These are phyloP conservation scores for Tubosaeta sp. DNA, from an alignment of 768 basidiomycete species.

Conservation along the genomic window DNA sequence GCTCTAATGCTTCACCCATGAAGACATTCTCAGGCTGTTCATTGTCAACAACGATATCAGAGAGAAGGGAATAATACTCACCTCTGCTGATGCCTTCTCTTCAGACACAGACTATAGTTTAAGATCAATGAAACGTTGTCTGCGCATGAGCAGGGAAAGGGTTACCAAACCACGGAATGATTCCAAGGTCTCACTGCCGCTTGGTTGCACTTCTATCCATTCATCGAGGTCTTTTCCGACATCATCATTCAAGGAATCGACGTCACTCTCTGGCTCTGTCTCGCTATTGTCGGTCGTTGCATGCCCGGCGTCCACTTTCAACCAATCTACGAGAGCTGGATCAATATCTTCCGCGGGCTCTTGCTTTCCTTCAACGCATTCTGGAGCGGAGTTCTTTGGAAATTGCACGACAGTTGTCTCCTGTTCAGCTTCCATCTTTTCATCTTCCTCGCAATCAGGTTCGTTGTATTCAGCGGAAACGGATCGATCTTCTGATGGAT, in stretches of 20 bases:
- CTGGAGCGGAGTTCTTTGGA: too few relatives aligned
- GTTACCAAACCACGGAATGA: slow-evolving; percentile 14
- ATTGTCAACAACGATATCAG: background rate
- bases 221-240: slow-evolving; percentile 37
- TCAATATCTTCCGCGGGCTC: slow-evolving; percentile 38
- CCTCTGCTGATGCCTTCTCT: slow-evolving; percentile 4
- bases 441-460: slow-evolving; percentile 35
- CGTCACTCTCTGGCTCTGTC: slow-evolving; percentile 58
- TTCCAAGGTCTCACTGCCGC: slow-evolving; percentile 21
- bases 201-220: slow-evolving; percentile 32
- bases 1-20: slow-evolving; percentile 75
- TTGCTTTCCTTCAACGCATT: slow-evolving; percentile 15
- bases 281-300: slow-evolving; percentile 29
- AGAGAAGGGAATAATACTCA: background rate
- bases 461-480: slow-evolving; percentile 49
- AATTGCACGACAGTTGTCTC: slow-evolving; percentile 15
- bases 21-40: slow-evolving; percentile 33
- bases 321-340: slow-evolving; percentile 55
- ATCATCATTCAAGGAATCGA: slow-evolving; percentile 67
- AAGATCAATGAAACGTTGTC: background rate
- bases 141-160: too few relatives aligned
- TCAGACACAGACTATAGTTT: slow-evolving; percentile 10
- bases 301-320: slow-evolving; percentile 45
- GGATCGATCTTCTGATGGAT: slow-evolving; percentile 53
- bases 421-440: slow-evolving; percentile 11